Evolutionary conservation across 345 rosid genomes (phyloP).

Genomic region (Rhodamnia argentea): DNA sequence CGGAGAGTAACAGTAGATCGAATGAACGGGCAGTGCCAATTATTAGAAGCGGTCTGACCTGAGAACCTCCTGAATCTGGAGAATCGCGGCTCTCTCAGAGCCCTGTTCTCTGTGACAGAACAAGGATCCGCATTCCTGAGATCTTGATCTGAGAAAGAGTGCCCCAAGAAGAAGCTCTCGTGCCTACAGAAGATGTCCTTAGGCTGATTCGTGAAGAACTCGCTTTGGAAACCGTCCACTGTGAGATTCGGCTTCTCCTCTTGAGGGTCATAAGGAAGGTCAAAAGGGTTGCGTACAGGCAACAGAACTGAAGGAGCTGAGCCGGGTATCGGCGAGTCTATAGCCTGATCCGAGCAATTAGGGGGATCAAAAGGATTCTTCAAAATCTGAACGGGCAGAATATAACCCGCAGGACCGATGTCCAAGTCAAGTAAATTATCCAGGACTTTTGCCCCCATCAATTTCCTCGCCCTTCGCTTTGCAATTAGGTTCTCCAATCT

Average conservation of each 20-base stretch:
- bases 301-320: slow-evolving; percentile 80
- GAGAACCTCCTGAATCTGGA: neutral
- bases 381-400: slow-evolving; percentile 32
- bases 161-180: slow-evolving; percentile 50
- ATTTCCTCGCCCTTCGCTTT: slow-evolving; percentile 54
- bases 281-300: slow-evolving; percentile 64
- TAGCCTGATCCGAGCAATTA: slow-evolving; percentile 4
- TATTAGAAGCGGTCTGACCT: slow-evolving; percentile 7
- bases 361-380: slow-evolving; percentile 25
- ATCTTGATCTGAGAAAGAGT: slow-evolving; percentile 21
- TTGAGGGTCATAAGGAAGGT: slow-evolving; percentile 65
- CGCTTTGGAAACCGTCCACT: slow-evolving; percentile 58
- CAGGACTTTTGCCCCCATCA: slow-evolving; percentile 27
- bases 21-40: neutral
- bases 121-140: neutral
- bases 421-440: slow-evolving; percentile 26
- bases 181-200: slow-evolving; percentile 63
- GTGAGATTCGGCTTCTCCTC: slow-evolving; percentile 76
- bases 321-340: slow-evolving; percentile 40
- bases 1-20: neutral
- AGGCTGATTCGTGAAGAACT: slow-evolving; percentile 34
- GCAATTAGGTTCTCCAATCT: slow-evolving; percentile 71
- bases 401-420: slow-evolving; percentile 9
- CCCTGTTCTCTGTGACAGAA: slow-evolving; percentile 1
- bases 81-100: neutral